These are phyloP conservation scores for Aureobasidium uvarum DNA, from an alignment of 2,329 filamentous ascomycete species.

Conservation along the genomic window DNA sequence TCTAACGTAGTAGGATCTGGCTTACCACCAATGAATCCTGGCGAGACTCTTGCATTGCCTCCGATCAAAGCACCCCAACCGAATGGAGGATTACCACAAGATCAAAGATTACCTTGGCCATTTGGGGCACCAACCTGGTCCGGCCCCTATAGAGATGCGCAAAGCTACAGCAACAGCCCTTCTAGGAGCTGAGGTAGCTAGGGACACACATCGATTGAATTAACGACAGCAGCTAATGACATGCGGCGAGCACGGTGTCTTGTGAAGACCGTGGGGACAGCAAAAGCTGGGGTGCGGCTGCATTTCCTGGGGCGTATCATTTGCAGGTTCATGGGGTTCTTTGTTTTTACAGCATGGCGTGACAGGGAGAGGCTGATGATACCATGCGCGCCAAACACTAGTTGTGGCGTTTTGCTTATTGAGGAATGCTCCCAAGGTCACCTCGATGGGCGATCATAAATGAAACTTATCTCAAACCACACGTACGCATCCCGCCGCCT, in stretches of 20 bases:
- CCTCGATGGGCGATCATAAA: background rate
- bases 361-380: slow-evolving; percentile 2
- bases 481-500: no score
- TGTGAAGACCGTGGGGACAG: background rate
- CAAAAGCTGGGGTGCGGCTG: slow-evolving; percentile 7
- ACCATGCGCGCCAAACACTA: slow-evolving; percentile 2
- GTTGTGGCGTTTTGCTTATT: slow-evolving; percentile 11
- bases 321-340: slow-evolving; percentile 10
- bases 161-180: slow-evolving; percentile 25
- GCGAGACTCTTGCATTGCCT: slow-evolving; percentile 30
- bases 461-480: background rate
- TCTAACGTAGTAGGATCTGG: slow-evolving; percentile 29
- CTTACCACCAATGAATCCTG: slow-evolving; percentile 23
- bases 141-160: slow-evolving; percentile 14
- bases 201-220: background rate
- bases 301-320: slow-evolving; percentile 13
- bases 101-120: slow-evolving; percentile 24
- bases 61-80: slow-evolving; percentile 32
- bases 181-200: background rate
- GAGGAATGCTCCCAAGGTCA: background rate
- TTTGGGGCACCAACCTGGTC: slow-evolving; percentile 15
- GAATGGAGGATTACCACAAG: slow-evolving; percentile 22
- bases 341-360: slow-evolving; percentile 18
- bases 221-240: slow-evolving; percentile 18
- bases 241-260: slow-evolving; percentile 17